Conservation (phyloP, 352 stramenopile species). For the Globisporangium solare region DNA sequence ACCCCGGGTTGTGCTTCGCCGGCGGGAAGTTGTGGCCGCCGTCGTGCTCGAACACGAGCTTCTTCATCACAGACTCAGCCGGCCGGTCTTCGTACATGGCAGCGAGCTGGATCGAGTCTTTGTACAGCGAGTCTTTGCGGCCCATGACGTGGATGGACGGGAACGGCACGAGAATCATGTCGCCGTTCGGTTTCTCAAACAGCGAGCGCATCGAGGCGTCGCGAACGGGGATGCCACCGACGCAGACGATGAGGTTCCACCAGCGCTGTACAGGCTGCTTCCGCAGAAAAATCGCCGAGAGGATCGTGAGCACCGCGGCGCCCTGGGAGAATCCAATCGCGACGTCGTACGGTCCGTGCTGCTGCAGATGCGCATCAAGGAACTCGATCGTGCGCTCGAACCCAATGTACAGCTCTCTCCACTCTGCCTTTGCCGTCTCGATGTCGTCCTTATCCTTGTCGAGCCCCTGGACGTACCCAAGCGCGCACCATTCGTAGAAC, state of each 20-base stretch:
- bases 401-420: constrained; percentile 20
- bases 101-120: constrained; percentile 22
- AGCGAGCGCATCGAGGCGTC: constrained; percentile 33
- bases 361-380: constrained; percentile 48
- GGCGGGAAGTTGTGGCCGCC: constrained; percentile 33
- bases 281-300: constrained; percentile 55
- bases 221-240: constrained; percentile 31
- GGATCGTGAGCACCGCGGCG: constrained; percentile 50
- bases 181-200: constrained; percentile 40
- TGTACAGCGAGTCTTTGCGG: constrained; percentile 27
- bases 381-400: constrained; percentile 42
- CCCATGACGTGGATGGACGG: constrained; percentile 48
- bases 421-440: constrained; percentile 7
- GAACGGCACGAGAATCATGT: constrained; percentile 33
- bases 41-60: constrained; percentile 34
- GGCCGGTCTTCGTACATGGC: constrained; percentile 31
- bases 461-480: constrained; percentile 18
- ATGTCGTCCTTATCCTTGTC: constrained; percentile 10
- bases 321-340: constrained; percentile 79
- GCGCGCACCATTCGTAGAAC: constrained; percentile 75
- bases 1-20: constrained; percentile 7
- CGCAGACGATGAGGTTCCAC: constrained; percentile 53
- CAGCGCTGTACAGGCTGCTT: constrained; percentile 23
- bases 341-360: constrained; percentile 68
- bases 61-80: constrained; percentile 10